Conservation (phyloP, 495 filamentous ascomycete species). For the Extremus antarcticus region DNA sequence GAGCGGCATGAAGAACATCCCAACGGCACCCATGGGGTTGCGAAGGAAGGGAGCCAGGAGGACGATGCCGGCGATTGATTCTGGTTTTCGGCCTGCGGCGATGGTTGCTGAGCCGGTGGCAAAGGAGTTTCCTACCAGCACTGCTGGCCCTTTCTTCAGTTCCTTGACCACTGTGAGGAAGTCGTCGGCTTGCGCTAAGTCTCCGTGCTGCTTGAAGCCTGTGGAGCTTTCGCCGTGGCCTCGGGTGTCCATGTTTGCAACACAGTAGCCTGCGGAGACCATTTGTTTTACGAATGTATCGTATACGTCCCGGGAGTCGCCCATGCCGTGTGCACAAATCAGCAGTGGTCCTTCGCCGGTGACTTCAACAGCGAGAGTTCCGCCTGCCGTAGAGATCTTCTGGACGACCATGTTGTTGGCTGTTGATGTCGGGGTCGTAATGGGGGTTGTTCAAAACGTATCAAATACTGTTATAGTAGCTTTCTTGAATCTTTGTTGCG, state of each 20-base stretch:
- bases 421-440: too few species aligned
- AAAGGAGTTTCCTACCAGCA: constrained; percentile 1
- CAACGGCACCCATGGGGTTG: constrained; percentile 1
- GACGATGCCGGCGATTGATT: neutral
- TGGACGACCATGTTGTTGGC: neutral
- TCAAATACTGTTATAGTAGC: too few species aligned
- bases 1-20: neutral
- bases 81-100: neutral
- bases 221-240: constrained; percentile 6
- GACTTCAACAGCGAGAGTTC: constrained; percentile 2
- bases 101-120: neutral
- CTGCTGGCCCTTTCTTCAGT: constrained; percentile 1
- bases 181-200: neutral
- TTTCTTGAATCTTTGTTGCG: too few species aligned
- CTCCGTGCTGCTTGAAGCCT: neutral
- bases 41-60: neutral
- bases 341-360: neutral
- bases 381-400: neutral
- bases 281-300: neutral
- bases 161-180: neutral
- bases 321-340: constrained; percentile 2
- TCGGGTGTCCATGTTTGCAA: constrained; percentile 3
- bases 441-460: too few species aligned
- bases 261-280: neutral
- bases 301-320: neutral